Conservation (phyloP, 2,329 filamentous ascomycete species). For the Aspergillus tamarii region DNA sequence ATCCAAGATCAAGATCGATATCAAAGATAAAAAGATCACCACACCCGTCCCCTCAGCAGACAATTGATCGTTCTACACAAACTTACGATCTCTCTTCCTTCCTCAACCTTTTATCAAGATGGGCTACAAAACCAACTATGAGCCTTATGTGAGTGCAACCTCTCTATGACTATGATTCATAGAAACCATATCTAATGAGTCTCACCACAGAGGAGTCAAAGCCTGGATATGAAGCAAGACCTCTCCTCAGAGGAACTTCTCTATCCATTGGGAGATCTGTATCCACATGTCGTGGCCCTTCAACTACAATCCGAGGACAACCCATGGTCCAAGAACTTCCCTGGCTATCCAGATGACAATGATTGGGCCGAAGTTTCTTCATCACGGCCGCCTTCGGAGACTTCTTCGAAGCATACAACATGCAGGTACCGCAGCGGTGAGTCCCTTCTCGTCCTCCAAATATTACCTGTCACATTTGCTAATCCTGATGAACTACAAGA, state of each 20-base stretch:
- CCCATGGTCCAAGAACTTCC: constrained; percentile 32
- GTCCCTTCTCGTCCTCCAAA: constrained; percentile 13
- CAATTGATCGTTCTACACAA: constrained; percentile 5
- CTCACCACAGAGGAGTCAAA: constrained; percentile 28
- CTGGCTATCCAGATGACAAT: constrained; percentile 32
- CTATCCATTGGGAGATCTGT: constrained; percentile 37
- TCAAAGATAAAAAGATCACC: constrained; percentile 6
- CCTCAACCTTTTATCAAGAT: constrained; percentile 25
- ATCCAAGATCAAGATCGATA: constrained; percentile 2
- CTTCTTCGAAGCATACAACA: constrained; percentile 19
- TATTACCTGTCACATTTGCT: constrained; percentile 20
- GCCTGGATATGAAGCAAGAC: constrained; percentile 30
- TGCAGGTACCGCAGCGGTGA: constrained; percentile 33
- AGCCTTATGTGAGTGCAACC: constrained; percentile 38
- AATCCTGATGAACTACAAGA: constrained; percentile 27
- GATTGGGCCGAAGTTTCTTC: constrained; percentile 39
- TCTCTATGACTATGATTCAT: background rate
- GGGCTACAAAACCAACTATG: constrained; percentile 45
- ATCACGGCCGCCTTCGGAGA: constrained; percentile 28
- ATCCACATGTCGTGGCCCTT: constrained; percentile 42
- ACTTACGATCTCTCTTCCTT: background rate
- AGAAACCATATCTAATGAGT: background rate
- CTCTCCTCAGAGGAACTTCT: constrained; percentile 34
- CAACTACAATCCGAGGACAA: constrained; percentile 37
- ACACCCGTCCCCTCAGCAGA: background rate